These are phyloP conservation scores for Elongisporangium anandrum DNA, from an alignment of 352 stramenopile species.

Conservation along the genomic window DNA sequence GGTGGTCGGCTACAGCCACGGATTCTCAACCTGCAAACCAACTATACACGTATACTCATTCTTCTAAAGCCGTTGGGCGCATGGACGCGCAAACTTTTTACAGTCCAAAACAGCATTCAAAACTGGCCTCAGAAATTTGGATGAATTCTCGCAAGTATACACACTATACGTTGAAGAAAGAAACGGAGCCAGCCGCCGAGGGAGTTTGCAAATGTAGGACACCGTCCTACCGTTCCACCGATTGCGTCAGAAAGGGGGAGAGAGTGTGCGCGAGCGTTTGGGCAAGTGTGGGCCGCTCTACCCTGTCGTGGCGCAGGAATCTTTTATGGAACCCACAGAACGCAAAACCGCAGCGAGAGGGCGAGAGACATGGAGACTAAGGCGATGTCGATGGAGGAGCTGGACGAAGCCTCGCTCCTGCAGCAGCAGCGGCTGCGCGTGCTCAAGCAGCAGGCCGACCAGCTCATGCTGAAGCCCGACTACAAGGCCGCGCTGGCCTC, in stretches of 20 bases:
- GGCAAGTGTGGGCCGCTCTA: no score
- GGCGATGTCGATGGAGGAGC: background rate
- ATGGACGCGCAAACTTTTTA: background rate
- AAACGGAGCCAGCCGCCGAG: background rate
- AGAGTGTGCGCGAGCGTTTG: background rate
- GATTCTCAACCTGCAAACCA: background rate
- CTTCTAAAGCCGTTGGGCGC: background rate
- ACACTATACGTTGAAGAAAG: background rate
- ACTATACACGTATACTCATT: background rate
- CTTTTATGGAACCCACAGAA: background rate
- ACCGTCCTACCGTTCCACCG: background rate
- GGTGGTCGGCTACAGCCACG: background rate
- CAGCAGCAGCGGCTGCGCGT: slow-evolving; percentile 31
- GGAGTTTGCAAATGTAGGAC: background rate
- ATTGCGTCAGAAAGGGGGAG: background rate
- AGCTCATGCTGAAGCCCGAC: slow-evolving; percentile 46
- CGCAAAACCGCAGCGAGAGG: background rate
- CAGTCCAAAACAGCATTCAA: background rate
- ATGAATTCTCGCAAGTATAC: background rate
- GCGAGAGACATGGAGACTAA: background rate
- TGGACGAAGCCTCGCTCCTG: background rate
- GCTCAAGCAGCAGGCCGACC: slow-evolving; percentile 67
- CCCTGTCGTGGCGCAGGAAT: slow-evolving; percentile 1
- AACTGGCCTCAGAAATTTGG: background rate
- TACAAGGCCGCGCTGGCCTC: slow-evolving; percentile 49